phyloP scores from a whole-genome alignment of 306 rosid species.

The Boehmeria nivea region DNA sequence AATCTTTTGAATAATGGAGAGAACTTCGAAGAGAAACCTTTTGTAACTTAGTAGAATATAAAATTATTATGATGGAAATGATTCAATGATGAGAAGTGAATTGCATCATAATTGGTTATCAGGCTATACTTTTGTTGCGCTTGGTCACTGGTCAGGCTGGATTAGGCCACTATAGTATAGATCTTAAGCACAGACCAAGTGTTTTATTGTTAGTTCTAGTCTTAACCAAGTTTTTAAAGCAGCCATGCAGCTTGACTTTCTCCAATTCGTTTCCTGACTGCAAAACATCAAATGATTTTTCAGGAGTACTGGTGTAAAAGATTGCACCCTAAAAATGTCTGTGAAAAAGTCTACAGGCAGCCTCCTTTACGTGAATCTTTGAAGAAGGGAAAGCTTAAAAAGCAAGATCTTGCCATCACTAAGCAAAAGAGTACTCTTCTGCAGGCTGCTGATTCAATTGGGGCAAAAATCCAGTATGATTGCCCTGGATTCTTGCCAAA shows the following conservation, averaged over 20 bases:
- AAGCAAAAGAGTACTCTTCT: slow-evolving; percentile 75
- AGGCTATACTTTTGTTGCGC: no score
- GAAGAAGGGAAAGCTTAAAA: slow-evolving; percentile 72
- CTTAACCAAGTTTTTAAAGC: background rate
- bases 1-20: no score
- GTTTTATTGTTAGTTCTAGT: background rate
- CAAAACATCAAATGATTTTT: slow-evolving; percentile 14
- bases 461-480: slow-evolving; percentile 86
- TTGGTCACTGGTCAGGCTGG: no score
- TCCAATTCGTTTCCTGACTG: background rate
- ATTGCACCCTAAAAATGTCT: slow-evolving; percentile 91
- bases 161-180: no score
- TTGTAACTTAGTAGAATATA: no score
- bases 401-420: slow-evolving; percentile 65
- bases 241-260: background rate
- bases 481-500: slow-evolving; percentile 89
- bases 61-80: no score
- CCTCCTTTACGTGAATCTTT: slow-evolving; percentile 83
- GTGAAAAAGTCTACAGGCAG: slow-evolving; percentile 92
- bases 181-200: no score
- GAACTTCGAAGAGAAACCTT: no score
- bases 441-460: slow-evolving; percentile 75
- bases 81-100: no score
- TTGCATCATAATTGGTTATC: no score
- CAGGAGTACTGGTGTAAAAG: slow-evolving; percentile 97